Conservation (phyloP, 176 grass and related monocot species). For the Calamus simplicifolius region DNA sequence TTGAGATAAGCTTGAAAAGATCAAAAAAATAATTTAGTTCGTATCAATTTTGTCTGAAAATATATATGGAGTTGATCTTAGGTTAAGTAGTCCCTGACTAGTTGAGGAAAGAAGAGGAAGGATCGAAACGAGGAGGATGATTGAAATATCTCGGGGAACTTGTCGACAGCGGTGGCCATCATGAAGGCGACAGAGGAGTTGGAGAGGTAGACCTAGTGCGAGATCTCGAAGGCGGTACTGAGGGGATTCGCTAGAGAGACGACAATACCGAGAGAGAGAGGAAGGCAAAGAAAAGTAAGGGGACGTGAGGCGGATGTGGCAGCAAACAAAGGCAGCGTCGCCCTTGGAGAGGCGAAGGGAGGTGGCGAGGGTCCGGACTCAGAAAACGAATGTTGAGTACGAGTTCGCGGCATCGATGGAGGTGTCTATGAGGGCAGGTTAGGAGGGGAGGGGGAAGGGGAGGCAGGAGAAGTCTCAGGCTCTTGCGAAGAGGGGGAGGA, state of each 20-base stretch:
- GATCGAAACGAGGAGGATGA: constrained; percentile 28
- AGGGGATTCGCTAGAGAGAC: constrained; percentile 58
- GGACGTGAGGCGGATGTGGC: constrained; percentile 37
- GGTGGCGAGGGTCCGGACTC: constrained; percentile 33
- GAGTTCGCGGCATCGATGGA: constrained; percentile 38
- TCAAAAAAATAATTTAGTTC: too few relatives aligned
- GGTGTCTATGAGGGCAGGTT: constrained; percentile 40
- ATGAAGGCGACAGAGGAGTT: constrained; percentile 43
- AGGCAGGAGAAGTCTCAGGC: constrained; percentile 39
- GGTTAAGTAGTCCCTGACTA: too few relatives aligned
- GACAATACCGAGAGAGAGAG: constrained; percentile 58
- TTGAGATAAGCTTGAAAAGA: too few relatives aligned
- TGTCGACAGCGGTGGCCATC: constrained; percentile 20
- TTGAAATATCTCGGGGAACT: constrained; percentile 21
- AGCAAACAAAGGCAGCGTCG: constrained; percentile 41
- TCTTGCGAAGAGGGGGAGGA: constrained; percentile 38
- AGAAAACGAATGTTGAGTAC: constrained; percentile 44
- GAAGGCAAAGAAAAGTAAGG: constrained; percentile 52
- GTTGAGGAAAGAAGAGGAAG: constrained; percentile 54
- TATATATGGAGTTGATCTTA: too few relatives aligned
- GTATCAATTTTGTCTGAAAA: too few relatives aligned
- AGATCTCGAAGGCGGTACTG: constrained; percentile 39
- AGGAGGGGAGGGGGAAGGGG: constrained; percentile 27
- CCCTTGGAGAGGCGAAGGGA: constrained; percentile 35
- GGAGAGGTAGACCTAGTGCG: constrained; percentile 34